Evolutionary conservation across 2,329 filamentous ascomycete species (phyloP).

Genomic region (Cryphonectria radicalis): DNA sequence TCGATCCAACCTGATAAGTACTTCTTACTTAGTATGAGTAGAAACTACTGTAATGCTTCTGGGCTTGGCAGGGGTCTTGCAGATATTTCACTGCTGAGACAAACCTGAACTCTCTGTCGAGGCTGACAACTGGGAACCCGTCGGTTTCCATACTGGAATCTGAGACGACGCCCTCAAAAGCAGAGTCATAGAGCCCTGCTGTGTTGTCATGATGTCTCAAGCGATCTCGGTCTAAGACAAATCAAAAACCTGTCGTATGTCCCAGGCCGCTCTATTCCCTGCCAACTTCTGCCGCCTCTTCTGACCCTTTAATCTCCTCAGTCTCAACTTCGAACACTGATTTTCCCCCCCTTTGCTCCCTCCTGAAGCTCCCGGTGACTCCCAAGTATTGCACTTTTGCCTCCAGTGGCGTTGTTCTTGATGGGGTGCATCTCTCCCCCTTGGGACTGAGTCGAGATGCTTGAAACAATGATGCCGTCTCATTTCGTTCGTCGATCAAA

Average conservation of each 20-base stretch:
- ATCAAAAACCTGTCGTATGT: neutral
- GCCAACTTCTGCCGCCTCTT: neutral
- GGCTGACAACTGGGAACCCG: neutral
- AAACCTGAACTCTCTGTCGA: too few species aligned
- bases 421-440: neutral
- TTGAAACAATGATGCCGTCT: neutral
- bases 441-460: neutral
- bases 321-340: neutral
- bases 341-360: neutral
- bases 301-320: neutral
- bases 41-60: neutral
- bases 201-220: neutral
- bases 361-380: neutral
- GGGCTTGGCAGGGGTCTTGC: neutral
- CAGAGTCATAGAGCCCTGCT: neutral
- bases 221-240: neutral
- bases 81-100: neutral
- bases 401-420: neutral
- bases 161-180: neutral
- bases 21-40: neutral
- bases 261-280: neutral
- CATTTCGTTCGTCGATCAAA: neutral
- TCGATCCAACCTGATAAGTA: neutral
- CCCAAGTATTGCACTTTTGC: neutral
- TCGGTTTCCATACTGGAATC: neutral